Conservation (phyloP, 768 basidiomycete species). For the Sporobolomyces roseus region DNA sequence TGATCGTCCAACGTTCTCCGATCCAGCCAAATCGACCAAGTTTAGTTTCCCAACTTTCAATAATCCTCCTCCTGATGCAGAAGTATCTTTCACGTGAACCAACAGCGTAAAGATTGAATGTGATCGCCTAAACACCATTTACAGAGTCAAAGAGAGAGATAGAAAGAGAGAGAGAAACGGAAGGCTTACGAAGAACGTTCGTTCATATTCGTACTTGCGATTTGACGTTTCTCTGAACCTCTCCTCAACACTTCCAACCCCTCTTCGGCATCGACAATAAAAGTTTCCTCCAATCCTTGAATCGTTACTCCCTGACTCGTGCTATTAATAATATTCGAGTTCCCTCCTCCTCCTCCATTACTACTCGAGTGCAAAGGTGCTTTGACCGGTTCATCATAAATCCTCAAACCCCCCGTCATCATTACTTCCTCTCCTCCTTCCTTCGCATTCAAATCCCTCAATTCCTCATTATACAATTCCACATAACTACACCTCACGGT, state of each 20-base stretch:
- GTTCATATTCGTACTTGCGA: conserved; percentile 95
- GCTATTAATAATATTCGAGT: too few relatives aligned
- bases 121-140: conserved; percentile 61
- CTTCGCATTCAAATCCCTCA: conserved; percentile 68
- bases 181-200: conserved; percentile 66
- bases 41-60: conserved; percentile 92
- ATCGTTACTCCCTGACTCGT: conserved; percentile 60
- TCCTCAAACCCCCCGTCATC: conserved; percentile 57
- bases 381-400: conserved; percentile 69
- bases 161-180: neutral
- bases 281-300: conserved; percentile 86
- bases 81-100: conserved; percentile 81
- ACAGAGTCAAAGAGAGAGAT: neutral
- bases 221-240: conserved; percentile 84
- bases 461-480: conserved; percentile 96
- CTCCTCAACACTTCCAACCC: conserved; percentile 79
- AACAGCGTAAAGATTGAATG: conserved; percentile 98
- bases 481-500: conserved; percentile 90
- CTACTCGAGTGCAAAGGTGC: neutral
- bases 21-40: conserved; percentile 93
- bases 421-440: neutral
- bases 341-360: conserved; percentile 5
- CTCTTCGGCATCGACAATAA: conserved; percentile 74
- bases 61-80: conserved; percentile 46
- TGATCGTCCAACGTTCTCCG: conserved; percentile 92